These are phyloP conservation scores for Raffaelea albimanens DNA, from an alignment of 2,329 filamentous ascomycete genomes.

Conservation along the genomic window DNA sequence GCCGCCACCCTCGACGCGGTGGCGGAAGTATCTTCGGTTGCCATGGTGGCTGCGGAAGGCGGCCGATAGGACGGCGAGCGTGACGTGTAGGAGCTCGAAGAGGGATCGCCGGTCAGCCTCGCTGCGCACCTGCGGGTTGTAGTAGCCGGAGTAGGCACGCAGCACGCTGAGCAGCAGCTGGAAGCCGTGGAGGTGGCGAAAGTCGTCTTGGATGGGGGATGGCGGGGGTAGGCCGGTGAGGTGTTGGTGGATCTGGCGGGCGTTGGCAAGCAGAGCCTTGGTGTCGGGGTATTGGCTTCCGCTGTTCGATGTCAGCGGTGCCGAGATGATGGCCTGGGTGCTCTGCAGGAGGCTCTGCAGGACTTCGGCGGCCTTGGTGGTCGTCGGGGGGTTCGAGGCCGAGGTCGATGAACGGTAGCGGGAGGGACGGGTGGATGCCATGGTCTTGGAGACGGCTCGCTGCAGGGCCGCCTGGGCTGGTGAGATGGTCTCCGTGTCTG, in stretches of 20 bases:
- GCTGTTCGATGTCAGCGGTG: slow-evolving; percentile 16
- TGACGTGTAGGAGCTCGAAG: slow-evolving; percentile 60
- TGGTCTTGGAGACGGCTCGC: too few relatives aligned
- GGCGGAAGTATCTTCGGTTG: slow-evolving; percentile 80
- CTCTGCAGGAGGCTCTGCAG: slow-evolving; percentile 44
- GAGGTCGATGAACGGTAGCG: slow-evolving; percentile 30
- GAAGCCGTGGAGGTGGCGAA: slow-evolving; percentile 73
- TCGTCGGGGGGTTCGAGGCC: slow-evolving; percentile 43
- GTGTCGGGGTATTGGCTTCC: slow-evolving; percentile 38
- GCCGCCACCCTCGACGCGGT: slow-evolving; percentile 64
- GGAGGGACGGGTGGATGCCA: too few relatives aligned
- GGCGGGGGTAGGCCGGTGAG: slow-evolving; percentile 37
- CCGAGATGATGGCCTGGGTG: slow-evolving; percentile 22
- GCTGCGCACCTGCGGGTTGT: slow-evolving; percentile 55
- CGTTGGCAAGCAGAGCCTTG: slow-evolving; percentile 39
- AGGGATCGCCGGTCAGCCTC: slow-evolving; percentile 54
- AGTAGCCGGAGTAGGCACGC: slow-evolving; percentile 63
- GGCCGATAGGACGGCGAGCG: slow-evolving; percentile 66
- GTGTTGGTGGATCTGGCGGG: slow-evolving; percentile 58
- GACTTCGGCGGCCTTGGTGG: slow-evolving; percentile 52
- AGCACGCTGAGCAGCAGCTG: slow-evolving; percentile 61
- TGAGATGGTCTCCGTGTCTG: too few relatives aligned
- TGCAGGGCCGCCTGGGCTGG: too few relatives aligned
- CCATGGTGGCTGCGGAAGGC: slow-evolving; percentile 71
- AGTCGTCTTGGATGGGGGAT: slow-evolving; percentile 61